Evolutionary conservation across 2,329 filamentous ascomycete species (phyloP).

Genomic region (Epichloe amarillans): DNA sequence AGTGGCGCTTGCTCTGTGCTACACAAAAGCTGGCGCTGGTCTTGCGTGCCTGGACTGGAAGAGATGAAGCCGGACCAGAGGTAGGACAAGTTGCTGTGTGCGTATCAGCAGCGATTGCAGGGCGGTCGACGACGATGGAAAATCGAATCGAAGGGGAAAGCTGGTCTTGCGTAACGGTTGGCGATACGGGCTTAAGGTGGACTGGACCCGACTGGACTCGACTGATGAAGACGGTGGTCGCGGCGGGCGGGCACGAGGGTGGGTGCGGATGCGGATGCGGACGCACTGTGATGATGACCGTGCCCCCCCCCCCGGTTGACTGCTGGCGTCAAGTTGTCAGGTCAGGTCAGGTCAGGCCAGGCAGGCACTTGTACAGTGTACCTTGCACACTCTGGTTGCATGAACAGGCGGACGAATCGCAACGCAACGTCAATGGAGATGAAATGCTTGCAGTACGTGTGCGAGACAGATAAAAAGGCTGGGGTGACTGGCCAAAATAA

Average conservation of each 20-base stretch:
- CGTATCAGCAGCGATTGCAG: constrained; percentile 3
- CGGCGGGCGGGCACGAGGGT: background rate
- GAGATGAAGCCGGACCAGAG: constrained; percentile 8
- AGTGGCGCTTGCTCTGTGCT: constrained; percentile 1
- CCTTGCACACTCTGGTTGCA: background rate
- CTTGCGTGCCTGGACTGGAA: background rate
- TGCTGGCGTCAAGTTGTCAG: constrained; percentile 1
- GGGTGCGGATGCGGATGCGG: constrained; percentile 3
- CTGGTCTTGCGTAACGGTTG: constrained; percentile 7
- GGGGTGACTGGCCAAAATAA: too few relatives aligned
- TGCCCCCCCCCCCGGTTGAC: background rate
- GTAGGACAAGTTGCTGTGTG: constrained; percentile 7
- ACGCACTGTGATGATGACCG: constrained; percentile 1
- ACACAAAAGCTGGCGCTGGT: background rate
- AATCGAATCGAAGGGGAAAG: background rate
- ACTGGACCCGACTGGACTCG: constrained; percentile 3
- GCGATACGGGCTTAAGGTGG: constrained; percentile 8
- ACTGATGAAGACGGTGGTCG: background rate
- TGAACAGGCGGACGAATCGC: background rate
- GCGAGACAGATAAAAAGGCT: too few relatives aligned
- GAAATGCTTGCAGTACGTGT: too few relatives aligned
- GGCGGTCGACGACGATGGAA: background rate
- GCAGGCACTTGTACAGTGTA: background rate
- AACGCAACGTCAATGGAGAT: too few relatives aligned
- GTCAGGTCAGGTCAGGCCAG: background rate